These are phyloP conservation scores for Termitomyces sp. DNA, from an alignment of 768 basidiomycete genomes.

Conservation along the genomic window DNA sequence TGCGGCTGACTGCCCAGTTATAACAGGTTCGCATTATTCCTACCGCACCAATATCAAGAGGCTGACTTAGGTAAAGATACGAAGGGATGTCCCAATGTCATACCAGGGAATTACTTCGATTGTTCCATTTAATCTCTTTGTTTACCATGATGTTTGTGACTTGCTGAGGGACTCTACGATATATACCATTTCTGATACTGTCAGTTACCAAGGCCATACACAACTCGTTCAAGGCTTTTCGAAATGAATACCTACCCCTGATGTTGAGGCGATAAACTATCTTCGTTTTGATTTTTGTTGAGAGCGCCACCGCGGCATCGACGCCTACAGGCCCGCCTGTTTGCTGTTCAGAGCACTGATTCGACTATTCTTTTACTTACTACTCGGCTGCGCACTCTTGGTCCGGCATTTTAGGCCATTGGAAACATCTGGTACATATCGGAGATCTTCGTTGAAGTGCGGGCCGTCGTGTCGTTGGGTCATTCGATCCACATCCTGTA, in stretches of 20 bases:
- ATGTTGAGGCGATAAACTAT: neutral
- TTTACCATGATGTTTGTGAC: neutral
- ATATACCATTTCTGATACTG: neutral
- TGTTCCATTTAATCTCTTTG: slow-evolving; percentile 29
- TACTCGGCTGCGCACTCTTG: neutral
- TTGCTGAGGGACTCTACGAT: neutral
- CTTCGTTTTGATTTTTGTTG: too few species aligned
- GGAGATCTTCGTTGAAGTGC: too few species aligned
- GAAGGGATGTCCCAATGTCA: slow-evolving; percentile 48
- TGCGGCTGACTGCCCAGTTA: slow-evolving; percentile 46
- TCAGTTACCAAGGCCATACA: too few species aligned
- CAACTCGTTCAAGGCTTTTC: neutral
- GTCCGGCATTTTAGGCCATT: neutral
- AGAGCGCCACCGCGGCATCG: neutral
- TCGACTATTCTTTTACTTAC: neutral
- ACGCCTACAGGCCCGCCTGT: neutral
- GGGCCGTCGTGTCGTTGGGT: too few species aligned
- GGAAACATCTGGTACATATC: too few species aligned
- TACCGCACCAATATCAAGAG: neutral
- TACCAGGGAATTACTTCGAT: slow-evolving; percentile 53
- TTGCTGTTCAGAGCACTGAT: neutral
- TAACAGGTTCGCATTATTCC: slow-evolving; percentile 32
- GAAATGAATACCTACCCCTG: neutral
- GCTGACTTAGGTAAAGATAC: slow-evolving; percentile 32
- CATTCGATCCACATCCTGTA: neutral